These are phyloP conservation scores for Elongisporangium senticosum DNA, from an alignment of 352 stramenopile genomes.

Conservation along the genomic window DNA sequence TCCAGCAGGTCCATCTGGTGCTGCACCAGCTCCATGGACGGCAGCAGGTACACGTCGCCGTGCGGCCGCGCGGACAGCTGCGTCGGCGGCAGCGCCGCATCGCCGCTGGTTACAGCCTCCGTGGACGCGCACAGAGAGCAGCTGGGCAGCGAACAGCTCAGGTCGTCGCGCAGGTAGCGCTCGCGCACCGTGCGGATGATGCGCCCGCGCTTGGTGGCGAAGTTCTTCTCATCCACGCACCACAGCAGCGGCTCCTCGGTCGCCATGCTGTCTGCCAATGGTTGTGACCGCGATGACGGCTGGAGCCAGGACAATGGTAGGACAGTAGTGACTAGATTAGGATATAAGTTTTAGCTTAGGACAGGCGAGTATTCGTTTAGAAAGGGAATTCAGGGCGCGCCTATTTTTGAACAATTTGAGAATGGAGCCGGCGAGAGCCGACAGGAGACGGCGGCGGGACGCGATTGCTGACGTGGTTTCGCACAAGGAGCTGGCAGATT, in stretches of 20 bases:
- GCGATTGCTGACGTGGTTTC: too few species aligned
- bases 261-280: neutral
- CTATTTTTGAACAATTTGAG: too few species aligned
- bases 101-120: constrained; percentile 30
- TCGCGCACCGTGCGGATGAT: constrained; percentile 81
- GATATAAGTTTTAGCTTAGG: too few species aligned
- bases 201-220: constrained; percentile 72
- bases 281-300: too few species aligned
- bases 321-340: too few species aligned
- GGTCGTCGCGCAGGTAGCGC: constrained; percentile 85
- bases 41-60: constrained; percentile 65
- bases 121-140: constrained; percentile 57
- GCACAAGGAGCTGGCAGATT: too few species aligned
- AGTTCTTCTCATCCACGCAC: constrained; percentile 72
- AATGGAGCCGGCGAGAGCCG: too few species aligned
- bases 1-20: constrained; percentile 89
- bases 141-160: constrained; percentile 63
- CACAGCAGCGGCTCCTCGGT: constrained; percentile 42
- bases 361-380: too few species aligned
- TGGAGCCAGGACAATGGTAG: too few species aligned
- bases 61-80: constrained; percentile 38
- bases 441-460: too few species aligned
- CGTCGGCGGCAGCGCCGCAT: too few species aligned
- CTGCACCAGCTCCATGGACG: constrained; percentile 88
- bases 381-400: too few species aligned